These are phyloP conservation scores for Amaranthus palmeri DNA, from an alignment of 148 eudicot genomes.

Conservation along the genomic window DNA sequence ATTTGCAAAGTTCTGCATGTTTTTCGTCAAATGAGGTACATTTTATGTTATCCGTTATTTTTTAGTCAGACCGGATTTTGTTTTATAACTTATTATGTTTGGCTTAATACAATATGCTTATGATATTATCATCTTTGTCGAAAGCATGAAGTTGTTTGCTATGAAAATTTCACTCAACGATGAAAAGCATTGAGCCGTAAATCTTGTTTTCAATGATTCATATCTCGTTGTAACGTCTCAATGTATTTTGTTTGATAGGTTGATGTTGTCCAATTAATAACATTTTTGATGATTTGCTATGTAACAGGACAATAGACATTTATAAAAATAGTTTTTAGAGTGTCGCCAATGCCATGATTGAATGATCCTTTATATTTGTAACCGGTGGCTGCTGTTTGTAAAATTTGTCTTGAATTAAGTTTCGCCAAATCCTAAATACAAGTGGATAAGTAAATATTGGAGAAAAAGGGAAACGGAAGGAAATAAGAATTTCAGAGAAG, in stretches of 20 bases:
- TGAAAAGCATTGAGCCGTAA: background rate
- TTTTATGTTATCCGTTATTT: background rate
- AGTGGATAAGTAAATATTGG: too few species aligned
- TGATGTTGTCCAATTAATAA: background rate
- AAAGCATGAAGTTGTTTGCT: background rate
- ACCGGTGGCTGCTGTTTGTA: background rate
- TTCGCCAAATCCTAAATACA: too few species aligned
- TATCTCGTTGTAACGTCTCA: background rate
- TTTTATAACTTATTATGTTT: background rate
- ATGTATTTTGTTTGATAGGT: slow-evolving; percentile 2
- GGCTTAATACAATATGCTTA: background rate
- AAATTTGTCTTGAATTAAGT: too few species aligned
- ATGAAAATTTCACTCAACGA: background rate
- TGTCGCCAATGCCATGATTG: background rate
- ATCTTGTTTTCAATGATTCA: background rate
- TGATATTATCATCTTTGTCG: background rate
- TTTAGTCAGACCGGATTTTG: background rate
- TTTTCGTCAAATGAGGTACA: slow-evolving; percentile 50
- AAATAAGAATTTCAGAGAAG: too few species aligned
- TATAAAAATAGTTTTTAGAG: background rate
- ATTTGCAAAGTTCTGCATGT: slow-evolving; percentile 35
- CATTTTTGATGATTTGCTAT: background rate
- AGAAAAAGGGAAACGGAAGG: too few species aligned
- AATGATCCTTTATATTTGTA: background rate
- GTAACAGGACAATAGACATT: background rate